These are phyloP conservation scores for Fusarium mundagurra DNA, from an alignment of 2,329 filamentous ascomycete species.

Conservation along the genomic window DNA sequence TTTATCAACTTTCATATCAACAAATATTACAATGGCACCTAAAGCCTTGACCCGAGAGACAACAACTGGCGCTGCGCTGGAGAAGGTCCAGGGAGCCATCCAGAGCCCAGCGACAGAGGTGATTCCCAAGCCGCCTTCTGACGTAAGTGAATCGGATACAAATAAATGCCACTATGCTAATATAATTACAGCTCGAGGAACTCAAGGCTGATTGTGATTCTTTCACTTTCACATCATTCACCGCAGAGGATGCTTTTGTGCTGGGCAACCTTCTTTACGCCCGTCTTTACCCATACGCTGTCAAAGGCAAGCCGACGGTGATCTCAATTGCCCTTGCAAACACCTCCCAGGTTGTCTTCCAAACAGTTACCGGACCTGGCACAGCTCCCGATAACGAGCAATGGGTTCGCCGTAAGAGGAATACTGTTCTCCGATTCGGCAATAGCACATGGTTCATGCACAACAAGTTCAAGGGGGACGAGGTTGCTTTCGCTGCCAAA, in stretches of 20 bases:
- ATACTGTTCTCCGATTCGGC: slow-evolving; percentile 77
- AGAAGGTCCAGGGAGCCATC: slow-evolving; percentile 36
- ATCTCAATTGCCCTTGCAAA: slow-evolving; percentile 73
- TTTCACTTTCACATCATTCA: slow-evolving; percentile 64
- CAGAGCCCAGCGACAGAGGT: slow-evolving; percentile 14
- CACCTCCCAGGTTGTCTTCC: slow-evolving; percentile 72
- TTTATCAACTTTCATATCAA: neutral
- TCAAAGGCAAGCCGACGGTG: slow-evolving; percentile 56
- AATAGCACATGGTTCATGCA: slow-evolving; percentile 76
- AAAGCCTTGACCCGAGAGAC: slow-evolving; percentile 29
- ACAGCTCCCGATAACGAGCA: slow-evolving; percentile 76
- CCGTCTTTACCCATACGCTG: slow-evolving; percentile 64
- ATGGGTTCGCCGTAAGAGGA: slow-evolving; percentile 77
- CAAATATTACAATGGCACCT: slow-evolving; percentile 16
- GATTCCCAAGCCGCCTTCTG: slow-evolving; percentile 34
- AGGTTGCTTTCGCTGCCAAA: slow-evolving; percentile 71
- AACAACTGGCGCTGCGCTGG: slow-evolving; percentile 19
- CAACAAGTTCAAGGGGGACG: slow-evolving; percentile 72
- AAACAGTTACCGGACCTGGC: slow-evolving; percentile 72
- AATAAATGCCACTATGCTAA: neutral
- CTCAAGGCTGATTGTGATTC: slow-evolving; percentile 53
- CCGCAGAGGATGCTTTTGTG: slow-evolving; percentile 70
- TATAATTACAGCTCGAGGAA: slow-evolving; percentile 36
- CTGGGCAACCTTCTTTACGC: slow-evolving; percentile 72
- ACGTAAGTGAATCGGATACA: slow-evolving; percentile 17